Conservation (phyloP, 257 asterid species). For the Verbascum thapsus region DNA sequence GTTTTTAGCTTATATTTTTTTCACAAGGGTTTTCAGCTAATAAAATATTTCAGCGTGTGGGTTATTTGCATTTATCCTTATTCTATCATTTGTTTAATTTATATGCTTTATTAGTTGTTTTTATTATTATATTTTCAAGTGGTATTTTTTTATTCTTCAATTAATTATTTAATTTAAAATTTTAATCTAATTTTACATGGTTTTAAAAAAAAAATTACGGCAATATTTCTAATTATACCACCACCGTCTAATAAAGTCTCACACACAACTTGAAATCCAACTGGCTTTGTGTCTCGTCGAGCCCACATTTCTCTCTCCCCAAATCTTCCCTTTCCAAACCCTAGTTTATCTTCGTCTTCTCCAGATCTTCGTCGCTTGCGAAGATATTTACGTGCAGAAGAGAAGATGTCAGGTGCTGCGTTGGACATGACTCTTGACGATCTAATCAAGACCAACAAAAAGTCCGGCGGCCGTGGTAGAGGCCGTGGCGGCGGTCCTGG, state of each 20-base stretch:
- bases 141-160: too few relatives aligned
- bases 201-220: too few relatives aligned
- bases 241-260: background rate
- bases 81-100: too few relatives aligned
- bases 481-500: slow-evolving; percentile 75
- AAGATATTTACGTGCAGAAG: background rate
- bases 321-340: slow-evolving; percentile 33
- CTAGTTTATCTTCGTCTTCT: slow-evolving; percentile 30
- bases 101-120: too few relatives aligned
- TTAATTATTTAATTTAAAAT: too few relatives aligned
- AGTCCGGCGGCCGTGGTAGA: slow-evolving; percentile 50
- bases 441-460: slow-evolving; percentile 89
- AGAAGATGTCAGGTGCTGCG: slow-evolving; percentile 82
- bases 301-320: slow-evolving; percentile 29
- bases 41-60: too few relatives aligned
- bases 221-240: too few relatives aligned
- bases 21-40: too few relatives aligned
- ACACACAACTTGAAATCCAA: background rate
- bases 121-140: too few relatives aligned
- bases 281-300: slow-evolving; percentile 22
- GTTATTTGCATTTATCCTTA: too few relatives aligned
- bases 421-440: slow-evolving; percentile 89
- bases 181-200: too few relatives aligned
- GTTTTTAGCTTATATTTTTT: too few relatives aligned
- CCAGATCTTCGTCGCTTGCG: slow-evolving; percentile 25